Evolutionary conservation across 2,329 filamentous ascomycete species (phyloP).

Genomic region (Neonectria hederae): DNA sequence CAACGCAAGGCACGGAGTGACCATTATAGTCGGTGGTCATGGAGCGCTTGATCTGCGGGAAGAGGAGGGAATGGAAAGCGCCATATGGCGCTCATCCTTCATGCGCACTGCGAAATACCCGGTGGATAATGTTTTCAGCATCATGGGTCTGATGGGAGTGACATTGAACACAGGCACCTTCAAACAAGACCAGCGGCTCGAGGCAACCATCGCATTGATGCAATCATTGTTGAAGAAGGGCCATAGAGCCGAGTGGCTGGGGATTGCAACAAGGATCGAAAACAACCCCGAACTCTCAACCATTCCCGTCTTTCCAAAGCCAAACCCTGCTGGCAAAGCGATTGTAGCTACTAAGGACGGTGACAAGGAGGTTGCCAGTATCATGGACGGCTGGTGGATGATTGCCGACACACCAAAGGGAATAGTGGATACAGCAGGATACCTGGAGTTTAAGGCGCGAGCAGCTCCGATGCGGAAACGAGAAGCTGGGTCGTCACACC

Average conservation of each 20-base stretch:
- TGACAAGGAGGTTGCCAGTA: conserved; percentile 7
- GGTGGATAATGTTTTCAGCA: conserved; percentile 31
- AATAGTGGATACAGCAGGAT: conserved; percentile 17
- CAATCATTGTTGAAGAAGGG: neutral
- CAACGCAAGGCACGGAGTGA: too few species aligned
- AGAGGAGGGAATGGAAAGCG: neutral
- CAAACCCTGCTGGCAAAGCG: conserved; percentile 53
- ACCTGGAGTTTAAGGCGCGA: neutral
- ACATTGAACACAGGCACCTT: conserved; percentile 19
- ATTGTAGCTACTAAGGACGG: conserved; percentile 33
- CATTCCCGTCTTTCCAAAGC: conserved; percentile 47
- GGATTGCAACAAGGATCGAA: neutral
- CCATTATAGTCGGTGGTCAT: too few species aligned
- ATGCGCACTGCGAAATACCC: conserved; percentile 4
- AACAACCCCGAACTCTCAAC: neutral
- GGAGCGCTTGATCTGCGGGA: conserved; percentile 10
- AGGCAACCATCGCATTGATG: neutral
- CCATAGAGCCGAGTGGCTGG: neutral
- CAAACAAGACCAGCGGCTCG: neutral
- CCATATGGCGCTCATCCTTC: conserved; percentile 19
- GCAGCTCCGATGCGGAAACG: neutral
- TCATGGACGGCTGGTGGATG: conserved; percentile 21
- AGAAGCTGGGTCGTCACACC: neutral
- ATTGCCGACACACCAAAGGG: conserved; percentile 18
- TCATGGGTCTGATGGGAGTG: conserved; percentile 28